Percentiles rank a stretch among this genome's conserved stretches.
Evolutionary conservation across 306 rosid genomes (phyloP).

Genomic region (Prunus padus): DNA sequence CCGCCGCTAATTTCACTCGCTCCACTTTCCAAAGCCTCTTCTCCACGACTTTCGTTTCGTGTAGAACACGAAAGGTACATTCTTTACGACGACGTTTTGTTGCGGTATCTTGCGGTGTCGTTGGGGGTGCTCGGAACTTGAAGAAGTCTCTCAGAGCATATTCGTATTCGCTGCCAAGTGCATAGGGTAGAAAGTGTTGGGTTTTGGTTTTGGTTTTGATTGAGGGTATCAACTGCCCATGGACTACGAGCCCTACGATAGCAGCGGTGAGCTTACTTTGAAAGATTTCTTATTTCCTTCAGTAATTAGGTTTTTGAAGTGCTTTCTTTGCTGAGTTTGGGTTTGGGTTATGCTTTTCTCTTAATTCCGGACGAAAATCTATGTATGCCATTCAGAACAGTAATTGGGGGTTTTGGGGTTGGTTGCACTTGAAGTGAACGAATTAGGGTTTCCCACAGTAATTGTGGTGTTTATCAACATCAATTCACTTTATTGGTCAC

Average conservation of each 20-base stretch:
- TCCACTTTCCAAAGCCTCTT: neutral
- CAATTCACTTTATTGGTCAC: neutral
- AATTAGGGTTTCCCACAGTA: slow-evolving; percentile 5
- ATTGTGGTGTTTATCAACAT: neutral
- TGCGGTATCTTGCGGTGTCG: neutral
- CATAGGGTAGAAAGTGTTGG: neutral
- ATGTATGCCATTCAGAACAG: slow-evolving; percentile 6
- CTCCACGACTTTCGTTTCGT: neutral
- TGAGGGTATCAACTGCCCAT: slow-evolving; percentile 57
- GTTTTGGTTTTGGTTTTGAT: neutral
- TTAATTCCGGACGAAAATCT: neutral
- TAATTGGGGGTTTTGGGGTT: slow-evolving; percentile 2
- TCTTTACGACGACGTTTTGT: neutral
- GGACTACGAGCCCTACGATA: slow-evolving; percentile 94
- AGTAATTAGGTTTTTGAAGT: slow-evolving; percentile 22
- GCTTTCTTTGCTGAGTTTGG: slow-evolving; percentile 16
- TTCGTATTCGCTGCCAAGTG: neutral
- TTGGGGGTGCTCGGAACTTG: neutral
- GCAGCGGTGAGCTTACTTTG: slow-evolving; percentile 69
- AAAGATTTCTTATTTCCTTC: slow-evolving; percentile 4
- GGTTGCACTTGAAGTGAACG: neutral
- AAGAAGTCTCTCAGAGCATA: neutral
- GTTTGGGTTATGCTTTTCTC: slow-evolving; percentile 29
- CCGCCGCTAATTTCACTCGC: neutral
- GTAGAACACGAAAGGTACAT: neutral